Base-by-base conservation (phyloP, 306 rosid species). In the Pueraria montana region DNA sequence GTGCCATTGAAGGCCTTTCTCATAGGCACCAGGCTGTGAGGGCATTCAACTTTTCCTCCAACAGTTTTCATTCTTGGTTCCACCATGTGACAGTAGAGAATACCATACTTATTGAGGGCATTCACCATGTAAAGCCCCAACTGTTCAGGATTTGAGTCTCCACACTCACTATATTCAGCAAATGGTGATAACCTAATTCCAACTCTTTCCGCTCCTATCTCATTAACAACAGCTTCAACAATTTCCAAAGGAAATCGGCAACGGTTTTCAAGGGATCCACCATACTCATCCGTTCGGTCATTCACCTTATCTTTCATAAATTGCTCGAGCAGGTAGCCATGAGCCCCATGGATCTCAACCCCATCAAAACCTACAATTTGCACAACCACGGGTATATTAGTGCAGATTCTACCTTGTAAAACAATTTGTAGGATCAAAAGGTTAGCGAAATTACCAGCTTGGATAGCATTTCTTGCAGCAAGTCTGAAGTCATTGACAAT, bases 171-270 rank as follows among this genome's bases (percentile, higher is more conserved):
- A 46, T 73, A 83, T 8, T 88, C 42, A 0, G 89, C 84, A 70
- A 90, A 94, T n/a, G 97, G 97, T 36, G 97, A 90, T 17, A 88
- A 48, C 49, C 90, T 86, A 23, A 94, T 85, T 70, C 94, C 97
- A 55, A 93, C 93, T 86, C 84, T 85, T 1, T 91, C 87, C 2
- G 89, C 85, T 0, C 96, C 93, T 18, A 91, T 85, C 84, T 94
- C 94, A 4, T 89, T 62, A 1, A 24, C 78, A 56, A 90, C 52
- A 46, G 90, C 91, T 65, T 88, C 88, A 58, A 94, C 90, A 34
- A 91, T 20, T 71, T 90, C 92, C 49, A 94, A 58, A 32, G 85
- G 16, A 83, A 94, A 88, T 3, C 92, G 80, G 48, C 91, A 87
- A 3, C 94, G 90, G 8, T 90, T 94, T 77, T 90, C 97, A 0